Evolutionary conservation across 2,329 filamentous ascomycete species (phyloP), one percentile per base, ranked within the genome.

Genomic region (Pseudogymnoascus sp.): DNA sequence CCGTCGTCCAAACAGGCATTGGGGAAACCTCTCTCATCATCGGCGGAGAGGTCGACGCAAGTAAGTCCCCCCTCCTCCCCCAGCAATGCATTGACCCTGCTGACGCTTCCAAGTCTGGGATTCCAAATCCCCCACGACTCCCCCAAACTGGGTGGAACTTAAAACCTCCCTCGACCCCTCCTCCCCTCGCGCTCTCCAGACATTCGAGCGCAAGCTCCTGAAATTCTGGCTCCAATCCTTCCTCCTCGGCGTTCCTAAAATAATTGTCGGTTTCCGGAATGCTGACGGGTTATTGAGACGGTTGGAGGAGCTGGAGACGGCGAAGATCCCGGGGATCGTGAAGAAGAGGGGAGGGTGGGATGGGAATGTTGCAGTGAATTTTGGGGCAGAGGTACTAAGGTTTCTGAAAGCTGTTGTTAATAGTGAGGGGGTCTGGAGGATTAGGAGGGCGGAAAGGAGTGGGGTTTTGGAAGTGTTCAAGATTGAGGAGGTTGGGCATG

Each of bases 161-260:
- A 99, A 99, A 74, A 99, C 95, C 0, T 85, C 86, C n/a, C 87
- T 84, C 42, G 86, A 89, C 67, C 86, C 93, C 60, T 80, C 80
- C 61, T 83, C 83, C 65, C 81, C 87, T 1, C 82, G 85, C 56
- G 90, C 95, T 70, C 81, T 86, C 71, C 76, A 87, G 19, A 88
- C 86, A 66, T 96, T 93, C 73, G 90, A 97, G 75, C 85, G 90
- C 59, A 97, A 97, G 74, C 82, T 97, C 62, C 84, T 96, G 76
- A 96, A 96, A 72, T 96, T 93, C 77, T 99, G 95, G 95, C 91
- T 93, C 13, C 95, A 97, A 75, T 96, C 90, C 0, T 99, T 96
- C 72, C 81, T 99, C 2, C 86, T 99, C 1, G 93, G 93, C 42
- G 93, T 97, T 0, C 91, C 92, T 0, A 95, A 88, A 68, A 91